Percentiles rank a stretch among this genome's conserved stretches.
Conservation (phyloP, 2,329 filamentous ascomycete species). For the Coniella vitis region DNA sequence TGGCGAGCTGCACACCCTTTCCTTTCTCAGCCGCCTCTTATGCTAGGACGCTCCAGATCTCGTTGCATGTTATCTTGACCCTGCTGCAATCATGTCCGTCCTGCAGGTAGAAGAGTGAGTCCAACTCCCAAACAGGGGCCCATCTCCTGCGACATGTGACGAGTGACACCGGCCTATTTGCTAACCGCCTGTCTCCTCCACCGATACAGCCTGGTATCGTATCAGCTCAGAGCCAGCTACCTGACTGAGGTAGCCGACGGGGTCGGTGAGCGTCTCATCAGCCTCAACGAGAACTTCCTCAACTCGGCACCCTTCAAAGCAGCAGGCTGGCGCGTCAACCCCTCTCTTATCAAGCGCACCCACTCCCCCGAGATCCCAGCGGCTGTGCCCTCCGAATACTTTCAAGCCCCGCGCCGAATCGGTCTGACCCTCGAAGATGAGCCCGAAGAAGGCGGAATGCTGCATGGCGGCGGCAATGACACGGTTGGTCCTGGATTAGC, state of each 20-base stretch:
- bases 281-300: slow-evolving; percentile 69
- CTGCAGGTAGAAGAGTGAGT: slow-evolving; percentile 38
- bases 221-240: slow-evolving; percentile 75
- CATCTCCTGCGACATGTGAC: not conserved
- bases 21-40: not conserved
- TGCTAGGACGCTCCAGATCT: not conserved
- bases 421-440: slow-evolving; percentile 63
- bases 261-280: slow-evolving; percentile 77
- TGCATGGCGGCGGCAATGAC: slow-evolving; percentile 60
- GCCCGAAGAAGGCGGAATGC: slow-evolving; percentile 65
- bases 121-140: not conserved
- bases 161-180: not conserved
- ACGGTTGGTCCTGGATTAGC: slow-evolving; percentile 62
- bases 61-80: not conserved
- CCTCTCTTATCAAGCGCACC: slow-evolving; percentile 70
- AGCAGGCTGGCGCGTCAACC: slow-evolving; percentile 71
- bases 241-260: slow-evolving; percentile 75
- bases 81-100: slow-evolving; percentile 32
- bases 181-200: not conserved
- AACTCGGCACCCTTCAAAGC: slow-evolving; percentile 78
- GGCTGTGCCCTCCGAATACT: slow-evolving; percentile 76
- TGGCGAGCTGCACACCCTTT: not conserved
- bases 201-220: slow-evolving; percentile 62
- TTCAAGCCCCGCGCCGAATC: slow-evolving; percentile 60
- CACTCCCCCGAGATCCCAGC: slow-evolving; percentile 84